Conservation (phyloP, 768 basidiomycete species). For the Cystobasidium onofrii region DNA sequence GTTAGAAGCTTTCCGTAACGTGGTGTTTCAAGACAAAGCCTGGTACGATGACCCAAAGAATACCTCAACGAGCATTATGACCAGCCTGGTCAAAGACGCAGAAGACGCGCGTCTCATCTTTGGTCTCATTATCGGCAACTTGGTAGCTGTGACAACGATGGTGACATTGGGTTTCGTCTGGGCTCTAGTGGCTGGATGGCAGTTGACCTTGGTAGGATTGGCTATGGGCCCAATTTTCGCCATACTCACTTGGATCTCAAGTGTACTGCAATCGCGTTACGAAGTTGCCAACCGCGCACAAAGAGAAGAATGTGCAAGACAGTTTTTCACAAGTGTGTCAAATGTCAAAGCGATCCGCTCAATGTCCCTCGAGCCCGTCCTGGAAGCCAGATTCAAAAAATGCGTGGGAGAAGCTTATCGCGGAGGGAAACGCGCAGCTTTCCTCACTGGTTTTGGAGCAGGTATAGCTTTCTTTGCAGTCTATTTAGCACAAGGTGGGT, state of each 20-base stretch:
- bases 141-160: constrained; percentile 69
- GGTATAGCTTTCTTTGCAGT: constrained; percentile 75
- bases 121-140: constrained; percentile 62
- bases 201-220: constrained; percentile 80
- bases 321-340: background rate
- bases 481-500: constrained; percentile 65
- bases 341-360: constrained; percentile 79
- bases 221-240: constrained; percentile 79
- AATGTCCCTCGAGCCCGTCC: constrained; percentile 71
- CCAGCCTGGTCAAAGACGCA: constrained; percentile 73
- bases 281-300: constrained; percentile 74
- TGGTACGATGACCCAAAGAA: constrained; percentile 73
- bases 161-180: constrained; percentile 73
- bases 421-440: constrained; percentile 70
- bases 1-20: constrained; percentile 51
- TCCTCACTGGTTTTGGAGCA: constrained; percentile 73
- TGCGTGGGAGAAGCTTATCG: constrained; percentile 57
- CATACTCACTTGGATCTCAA: constrained; percentile 66
- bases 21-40: constrained; percentile 70
- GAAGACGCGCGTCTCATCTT: constrained; percentile 78
- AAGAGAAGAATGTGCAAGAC: constrained; percentile 73
- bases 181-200: constrained; percentile 83
- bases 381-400: constrained; percentile 60
- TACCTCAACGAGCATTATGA: constrained; percentile 57
- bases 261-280: constrained; percentile 57